Base-by-base conservation (phyloP, 2,329 filamentous ascomycete species). In the Rutstroemia sp. region DNA sequence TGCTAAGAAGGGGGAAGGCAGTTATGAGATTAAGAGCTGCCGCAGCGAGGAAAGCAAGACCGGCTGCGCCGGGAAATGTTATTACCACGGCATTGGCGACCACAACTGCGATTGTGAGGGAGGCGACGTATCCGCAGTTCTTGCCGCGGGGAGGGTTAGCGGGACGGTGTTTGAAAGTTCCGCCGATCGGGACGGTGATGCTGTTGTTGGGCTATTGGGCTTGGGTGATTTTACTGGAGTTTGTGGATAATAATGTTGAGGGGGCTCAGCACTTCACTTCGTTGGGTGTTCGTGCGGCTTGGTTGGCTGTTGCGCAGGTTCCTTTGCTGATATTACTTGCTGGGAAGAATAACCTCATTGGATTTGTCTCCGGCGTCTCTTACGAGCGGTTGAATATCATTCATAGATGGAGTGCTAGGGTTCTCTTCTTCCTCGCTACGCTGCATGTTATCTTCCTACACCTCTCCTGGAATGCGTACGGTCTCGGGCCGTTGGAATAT, bases 321-420 rank as follows among this genome's bases (percentile, higher is more conserved):
- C 84, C 84, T 0, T 73, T 87, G 23, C 71, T 87, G 14, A 84
- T 83, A 63, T 72, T 87, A 2, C 74, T 87, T 14, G 77, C 81
- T 19, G 79, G 79, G 61, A 84, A 84, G 66, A 75, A 77, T 62
- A 83, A 76, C 61, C 66, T 82, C n/a, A 71, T 88, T 16, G 83
- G 80, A 0, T 73, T 77, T 53, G 70, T 89, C 21, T 76, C 77
- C 7, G 86, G 85, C 8, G 75, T 80, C 4, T 82, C 83, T 59
- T 83, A 88, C 64, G 86, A 89, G 69, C 77, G 83, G 8, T 73
- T 89, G 58, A 88, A 88, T 68, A 88, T 86, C 84, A 70, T 88
- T 55, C 86, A 89, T 64, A 78, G 86, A 60, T 89, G 86, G 86
- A 79, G 83, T 10, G 81, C 82, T 2, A 78, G 86, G 60, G 84